Percentiles rank a stretch among this genome's conserved stretches.
Evolutionary conservation across 1,139 yeast species (phyloP).

Genomic region (Suhomyces coccinellae): DNA sequence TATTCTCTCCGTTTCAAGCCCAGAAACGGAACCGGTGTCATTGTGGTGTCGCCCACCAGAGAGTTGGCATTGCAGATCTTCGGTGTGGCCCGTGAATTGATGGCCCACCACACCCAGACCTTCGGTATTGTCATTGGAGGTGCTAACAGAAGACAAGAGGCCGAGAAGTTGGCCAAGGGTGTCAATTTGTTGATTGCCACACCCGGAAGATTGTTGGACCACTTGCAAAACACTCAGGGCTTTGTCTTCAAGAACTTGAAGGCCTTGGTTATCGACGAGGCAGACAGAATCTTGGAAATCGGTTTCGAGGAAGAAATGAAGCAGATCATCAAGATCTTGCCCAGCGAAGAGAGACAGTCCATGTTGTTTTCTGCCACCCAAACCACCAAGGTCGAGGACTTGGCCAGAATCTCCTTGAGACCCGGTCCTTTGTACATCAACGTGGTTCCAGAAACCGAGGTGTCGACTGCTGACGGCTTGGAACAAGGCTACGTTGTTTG

Average conservation of each 20-base stretch:
- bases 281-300: slow-evolving; percentile 93
- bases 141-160: slow-evolving; percentile 95
- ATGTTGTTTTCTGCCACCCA: slow-evolving; percentile 98
- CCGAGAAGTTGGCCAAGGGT: slow-evolving; percentile 90
- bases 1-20: slow-evolving; percentile 90
- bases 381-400: slow-evolving; percentile 96
- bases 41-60: slow-evolving; percentile 85
- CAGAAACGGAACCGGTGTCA: slow-evolving; percentile 87
- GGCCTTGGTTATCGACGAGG: slow-evolving; percentile 93
- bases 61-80: slow-evolving; percentile 94
- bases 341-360: slow-evolving; percentile 91
- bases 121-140: slow-evolving; percentile 98
- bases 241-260: slow-evolving; percentile 92
- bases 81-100: slow-evolving; percentile 92
- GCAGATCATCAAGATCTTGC: slow-evolving; percentile 91
- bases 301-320: slow-evolving; percentile 99
- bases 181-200: slow-evolving; percentile 93
- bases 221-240: slow-evolving; percentile 91
- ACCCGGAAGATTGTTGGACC: slow-evolving; percentile 96
- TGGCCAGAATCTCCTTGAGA: slow-evolving; percentile 92
- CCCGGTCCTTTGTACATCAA: slow-evolving; percentile 95
- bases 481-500: slow-evolving; percentile 99
- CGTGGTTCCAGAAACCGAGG: slow-evolving; percentile 80
- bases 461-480: slow-evolving; percentile 92
- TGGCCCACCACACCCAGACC: slow-evolving; percentile 91